Evolutionary conservation across 257 asterid genomes (phyloP).

Genomic region (Capsicum pubescens): DNA sequence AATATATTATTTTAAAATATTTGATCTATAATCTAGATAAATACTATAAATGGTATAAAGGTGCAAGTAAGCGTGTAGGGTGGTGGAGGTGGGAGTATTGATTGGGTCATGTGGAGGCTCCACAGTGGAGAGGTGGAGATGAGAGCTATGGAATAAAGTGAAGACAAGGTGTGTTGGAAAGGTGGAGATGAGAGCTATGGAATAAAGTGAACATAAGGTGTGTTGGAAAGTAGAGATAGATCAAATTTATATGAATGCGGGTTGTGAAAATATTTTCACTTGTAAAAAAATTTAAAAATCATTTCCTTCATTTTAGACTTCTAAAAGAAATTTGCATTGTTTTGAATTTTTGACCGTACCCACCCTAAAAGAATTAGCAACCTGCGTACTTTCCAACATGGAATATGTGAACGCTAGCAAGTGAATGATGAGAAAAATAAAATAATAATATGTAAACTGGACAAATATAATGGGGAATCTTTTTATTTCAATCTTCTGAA

Average conservation of each 20-base stretch:
- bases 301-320: too few species aligned
- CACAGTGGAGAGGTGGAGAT: too few species aligned
- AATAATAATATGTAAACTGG: not conserved
- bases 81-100: not conserved
- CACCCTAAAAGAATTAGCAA: not conserved
- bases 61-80: too few species aligned
- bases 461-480: not conserved
- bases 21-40: too few species aligned
- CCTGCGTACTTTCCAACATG: not conserved
- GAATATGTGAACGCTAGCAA: not conserved
- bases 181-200: too few species aligned
- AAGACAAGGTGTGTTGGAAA: not conserved
- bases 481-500: not conserved
- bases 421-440: not conserved
- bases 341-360: too few species aligned
- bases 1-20: too few species aligned
- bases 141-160: too few species aligned
- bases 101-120: too few species aligned
- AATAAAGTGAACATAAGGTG: not conserved
- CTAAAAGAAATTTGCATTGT: too few species aligned
- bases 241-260: not conserved
- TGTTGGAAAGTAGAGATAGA: not conserved
- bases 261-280: not conserved
- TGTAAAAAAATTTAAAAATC: too few species aligned
- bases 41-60: not conserved